Evolutionary conservation across 495 filamentous ascomycete genomes (phyloP).

Genomic region (Astrothelium macrocarpum): DNA sequence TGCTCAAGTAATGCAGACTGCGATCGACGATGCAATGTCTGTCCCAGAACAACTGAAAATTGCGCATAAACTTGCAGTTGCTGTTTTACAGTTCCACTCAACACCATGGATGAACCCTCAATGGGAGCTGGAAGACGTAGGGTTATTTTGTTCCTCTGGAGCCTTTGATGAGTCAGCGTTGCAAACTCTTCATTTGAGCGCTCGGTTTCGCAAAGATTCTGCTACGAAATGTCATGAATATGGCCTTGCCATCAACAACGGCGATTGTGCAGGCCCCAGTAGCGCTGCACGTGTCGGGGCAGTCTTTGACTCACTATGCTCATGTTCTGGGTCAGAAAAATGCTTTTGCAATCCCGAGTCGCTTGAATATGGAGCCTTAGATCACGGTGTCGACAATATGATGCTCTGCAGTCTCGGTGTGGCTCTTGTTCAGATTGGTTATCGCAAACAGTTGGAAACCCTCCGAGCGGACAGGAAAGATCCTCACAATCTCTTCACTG

Average conservation of each 20-base stretch:
- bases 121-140: constrained; percentile 31
- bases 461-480: constrained; percentile 13
- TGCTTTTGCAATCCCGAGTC: neutral
- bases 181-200: constrained; percentile 27
- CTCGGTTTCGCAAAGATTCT: neutral
- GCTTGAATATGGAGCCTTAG: neutral
- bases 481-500: constrained; percentile 26
- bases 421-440: constrained; percentile 13
- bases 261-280: neutral
- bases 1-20: constrained; percentile 7
- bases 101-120: constrained; percentile 29
- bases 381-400: constrained; percentile 16
- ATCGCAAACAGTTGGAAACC: constrained; percentile 12
- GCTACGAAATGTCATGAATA: no score
- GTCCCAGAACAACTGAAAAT: constrained; percentile 27
- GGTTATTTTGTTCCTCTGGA: constrained; percentile 21
- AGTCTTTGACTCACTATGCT: neutral
- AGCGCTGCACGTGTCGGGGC: neutral
- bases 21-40: constrained; percentile 3
- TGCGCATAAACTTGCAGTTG: constrained; percentile 29
- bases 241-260: neutral
- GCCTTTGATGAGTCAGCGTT: constrained; percentile 11
- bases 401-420: constrained; percentile 17
- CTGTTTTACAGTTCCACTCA: constrained; percentile 32
- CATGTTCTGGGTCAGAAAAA: neutral